Base-by-base conservation (phyloP, 768 basidiomycete species). In the Leccinum subtestaceum region DNA sequence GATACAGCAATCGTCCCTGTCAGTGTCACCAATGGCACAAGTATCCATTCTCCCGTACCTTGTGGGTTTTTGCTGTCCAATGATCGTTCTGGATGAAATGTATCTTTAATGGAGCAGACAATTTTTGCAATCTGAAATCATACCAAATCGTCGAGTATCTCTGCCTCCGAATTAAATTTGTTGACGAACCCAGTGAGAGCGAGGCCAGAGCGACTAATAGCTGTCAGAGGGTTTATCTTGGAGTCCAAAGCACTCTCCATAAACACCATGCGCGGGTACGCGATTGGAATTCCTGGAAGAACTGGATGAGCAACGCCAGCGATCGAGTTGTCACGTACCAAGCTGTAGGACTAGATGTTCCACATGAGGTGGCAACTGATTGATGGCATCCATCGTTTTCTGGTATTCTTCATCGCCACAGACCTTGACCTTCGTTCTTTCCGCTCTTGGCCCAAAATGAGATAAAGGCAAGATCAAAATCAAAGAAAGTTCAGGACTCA, bases 211-310 rank as follows among this genome's bases (percentile, higher is more conserved):
- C 84, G 82, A 8, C 88, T 90, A 8, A 98, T 77, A 4, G 86
- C 81, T 38, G 88, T 83, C 47, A 98, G 74, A 2, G 95, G 95
- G 70, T 98, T 98, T 52, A 88, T 78, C 73, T 89, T 94, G 31
- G 84, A 87, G 47, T 89, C 89, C 27, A 98, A 75, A 8, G 88
- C 83, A 23, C 75, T 77, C 72, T 91, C 96, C 62, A 97, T 75
- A 71, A 96, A 95, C 2, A 91, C 90, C 86, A 95, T 87, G 53
- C 95, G 88, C 31, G 96, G 96, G 70, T 98, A 98, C 5, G 93
- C 93, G 61, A 94, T 88, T 0, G 89, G 90, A 55, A 91, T 84
- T 2, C 86, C 87, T 87, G 55, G 13, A 43, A 53, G 45, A 38
- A 38, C 12, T 23, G 11, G 32, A 48, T 62, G 13, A 58, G 53